These are phyloP conservation scores for Grigorovia yakushimaensis DNA, from an alignment of 805 yeast genomes.

Conservation along the genomic window DNA sequence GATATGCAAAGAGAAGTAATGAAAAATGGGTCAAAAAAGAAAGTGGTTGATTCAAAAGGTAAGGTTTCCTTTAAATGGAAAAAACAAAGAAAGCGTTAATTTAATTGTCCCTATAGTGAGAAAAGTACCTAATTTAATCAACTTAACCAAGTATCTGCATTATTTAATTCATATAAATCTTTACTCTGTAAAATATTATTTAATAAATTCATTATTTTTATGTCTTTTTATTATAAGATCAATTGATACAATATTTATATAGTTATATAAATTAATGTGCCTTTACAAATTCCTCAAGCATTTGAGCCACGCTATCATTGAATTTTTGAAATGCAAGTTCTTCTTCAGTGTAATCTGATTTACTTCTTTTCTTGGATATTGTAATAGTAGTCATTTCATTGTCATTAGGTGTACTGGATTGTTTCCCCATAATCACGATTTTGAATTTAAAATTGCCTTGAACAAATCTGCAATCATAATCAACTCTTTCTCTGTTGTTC, in stretches of 20 bases:
- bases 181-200: background rate
- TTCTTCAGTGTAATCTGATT: constrained; percentile 3
- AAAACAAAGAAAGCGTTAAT: constrained; percentile 52
- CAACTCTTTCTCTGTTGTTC: constrained; percentile 14
- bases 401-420: background rate
- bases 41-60: constrained; percentile 58
- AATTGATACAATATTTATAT: too few species aligned
- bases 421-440: constrained; percentile 14
- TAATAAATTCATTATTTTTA: background rate
- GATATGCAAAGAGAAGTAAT: constrained; percentile 74
- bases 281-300: constrained; percentile 9
- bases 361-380: constrained; percentile 18
- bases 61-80: constrained; percentile 75
- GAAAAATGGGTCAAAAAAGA: constrained; percentile 84
- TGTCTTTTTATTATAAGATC: background rate
- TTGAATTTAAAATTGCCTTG: constrained; percentile 22
- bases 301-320: constrained; percentile 15
- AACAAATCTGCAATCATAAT: constrained; percentile 23
- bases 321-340: constrained; percentile 15
- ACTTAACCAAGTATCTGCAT: background rate
- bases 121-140: background rate
- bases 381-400: constrained; percentile 6
- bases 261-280: background rate
- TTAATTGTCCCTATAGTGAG: background rate
- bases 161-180: background rate